Evolutionary conservation across 2,329 filamentous ascomycete species (phyloP), one percentile per base, ranked within the genome.

Genomic region (Colletotrichum filicis): DNA sequence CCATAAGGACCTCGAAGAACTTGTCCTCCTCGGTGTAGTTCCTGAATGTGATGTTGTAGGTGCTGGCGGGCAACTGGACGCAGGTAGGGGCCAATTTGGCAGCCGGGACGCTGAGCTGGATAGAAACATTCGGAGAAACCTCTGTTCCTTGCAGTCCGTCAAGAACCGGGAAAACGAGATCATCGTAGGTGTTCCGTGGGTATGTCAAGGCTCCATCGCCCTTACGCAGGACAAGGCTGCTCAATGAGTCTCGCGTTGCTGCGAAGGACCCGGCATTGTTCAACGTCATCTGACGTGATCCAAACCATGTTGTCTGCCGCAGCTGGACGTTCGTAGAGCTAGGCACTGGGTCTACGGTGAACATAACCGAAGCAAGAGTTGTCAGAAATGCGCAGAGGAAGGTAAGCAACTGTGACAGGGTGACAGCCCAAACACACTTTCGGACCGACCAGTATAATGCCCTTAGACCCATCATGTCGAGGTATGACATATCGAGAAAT

Each of bases 381-480:
- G 68, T 49, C 4, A 62, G 24, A 19, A 71, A 52, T 8, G 32
- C 64, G 28, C 64, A 61, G 22, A 57, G 5, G 9, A 71, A 24
- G 1, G 35, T 58, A n/a, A 16, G 22, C n/a, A 68, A 14, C 16
- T 62, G 68, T 1, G 64, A 68, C 8, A 52, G 26, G 4, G 49
- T 57, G 35, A 71, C 32, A 1, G 68, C 65, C 68, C 26, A 71
- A 1, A 46, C 12, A 26, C 49, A 19, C 5, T 62, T 37, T 8
- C 26, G 30, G n/a, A 58, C 19, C 0, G 68, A 52, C 4, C 56
- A 22, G 9, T 46, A 49, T 14, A 68, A 26, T 0, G 68, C 52
- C 19, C 56, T n/a, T 5, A 68, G 32, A 16, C 68, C 68, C 3
- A 62, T 16, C 57, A 68, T 71, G n/a, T 68, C 68, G 11, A 62